A percentile compares a stretch with the other conserved stretches of the same genome.
phyloP scores from a whole-genome alignment of 345 rosid species.

The Psidium friedrichsthalianum region DNA sequence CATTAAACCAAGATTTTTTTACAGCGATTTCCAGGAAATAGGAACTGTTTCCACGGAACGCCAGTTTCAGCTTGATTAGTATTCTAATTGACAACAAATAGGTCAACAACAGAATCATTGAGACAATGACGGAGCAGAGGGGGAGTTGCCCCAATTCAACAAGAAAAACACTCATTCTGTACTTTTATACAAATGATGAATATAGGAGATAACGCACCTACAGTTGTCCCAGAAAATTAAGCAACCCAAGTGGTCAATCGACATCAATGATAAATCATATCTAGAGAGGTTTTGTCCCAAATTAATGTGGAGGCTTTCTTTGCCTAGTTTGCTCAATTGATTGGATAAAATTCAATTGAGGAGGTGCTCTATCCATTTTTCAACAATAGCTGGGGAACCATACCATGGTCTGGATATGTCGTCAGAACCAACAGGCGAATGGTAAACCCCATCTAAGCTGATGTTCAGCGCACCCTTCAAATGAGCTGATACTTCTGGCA shows the following conservation, averaged over 20 bases:
- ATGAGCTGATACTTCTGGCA: constrained; percentile 81
- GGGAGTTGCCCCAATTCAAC: neutral
- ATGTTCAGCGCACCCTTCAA: constrained; percentile 72
- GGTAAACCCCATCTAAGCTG: constrained; percentile 74
- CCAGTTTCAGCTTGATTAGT: neutral
- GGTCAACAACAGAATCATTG: neutral
- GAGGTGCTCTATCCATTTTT: constrained; percentile 72
- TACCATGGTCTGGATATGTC: constrained; percentile 71
- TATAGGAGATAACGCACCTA: neutral
- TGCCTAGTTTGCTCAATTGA: neutral
- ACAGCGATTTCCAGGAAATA: neutral
- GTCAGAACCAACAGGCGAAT: constrained; percentile 88
- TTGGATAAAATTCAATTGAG: constrained; percentile 18
- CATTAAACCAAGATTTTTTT: neutral
- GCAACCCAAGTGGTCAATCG: neutral
- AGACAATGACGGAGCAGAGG: neutral
- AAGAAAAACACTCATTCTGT: neutral
- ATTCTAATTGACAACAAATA: neutral
- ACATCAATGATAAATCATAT: neutral
- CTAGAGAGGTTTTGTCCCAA: neutral
- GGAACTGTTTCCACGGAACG: neutral
- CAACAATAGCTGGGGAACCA: constrained; percentile 63
- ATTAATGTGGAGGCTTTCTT: neutral
- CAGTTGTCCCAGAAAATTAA: neutral
- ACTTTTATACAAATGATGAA: neutral